phyloP scores from a whole-genome alignment of 2,329 filamentous ascomycete genomes.

The Aureobasidium sp. region DNA sequence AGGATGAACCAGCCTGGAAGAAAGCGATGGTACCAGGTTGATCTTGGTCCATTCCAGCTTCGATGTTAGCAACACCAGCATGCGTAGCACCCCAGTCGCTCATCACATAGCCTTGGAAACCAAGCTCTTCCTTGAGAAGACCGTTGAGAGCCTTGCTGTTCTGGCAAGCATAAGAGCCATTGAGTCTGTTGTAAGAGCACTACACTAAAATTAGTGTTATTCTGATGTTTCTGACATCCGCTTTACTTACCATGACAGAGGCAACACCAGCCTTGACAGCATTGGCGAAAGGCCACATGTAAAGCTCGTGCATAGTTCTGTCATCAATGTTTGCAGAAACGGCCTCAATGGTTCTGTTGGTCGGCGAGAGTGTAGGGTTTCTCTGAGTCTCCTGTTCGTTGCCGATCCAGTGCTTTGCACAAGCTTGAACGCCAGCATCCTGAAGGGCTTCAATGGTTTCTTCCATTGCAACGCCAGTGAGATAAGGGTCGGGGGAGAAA shows the following conservation, averaged over 20 bases:
- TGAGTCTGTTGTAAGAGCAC: constrained; percentile 45
- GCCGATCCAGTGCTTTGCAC: constrained; percentile 32
- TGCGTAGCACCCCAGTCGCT: constrained; percentile 53
- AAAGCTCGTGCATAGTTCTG: constrained; percentile 28
- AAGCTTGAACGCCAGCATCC: constrained; percentile 47
- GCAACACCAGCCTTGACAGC: constrained; percentile 26
- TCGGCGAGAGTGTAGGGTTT: constrained; percentile 16
- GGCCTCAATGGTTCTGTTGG: constrained; percentile 22
- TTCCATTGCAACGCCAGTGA: constrained; percentile 49
- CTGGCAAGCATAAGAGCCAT: constrained; percentile 51
- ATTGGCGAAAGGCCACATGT: constrained; percentile 48
- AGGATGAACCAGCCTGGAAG: constrained; percentile 13
- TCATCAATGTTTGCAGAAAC: constrained; percentile 30
- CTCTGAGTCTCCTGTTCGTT: constrained; percentile 20
- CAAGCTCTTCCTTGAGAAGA: constrained; percentile 66
- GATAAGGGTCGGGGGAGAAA: constrained; percentile 63
- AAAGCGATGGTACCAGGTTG: constrained; percentile 22
- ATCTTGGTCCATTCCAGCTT: constrained; percentile 55
- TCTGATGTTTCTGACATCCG: fast-evolving
- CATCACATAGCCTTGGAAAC: constrained; percentile 45
- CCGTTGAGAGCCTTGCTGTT: constrained; percentile 62
- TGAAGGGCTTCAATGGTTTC: constrained; percentile 52
- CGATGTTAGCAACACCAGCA: constrained; percentile 49
- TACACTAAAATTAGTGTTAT: neutral
- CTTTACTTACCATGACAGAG: constrained; percentile 24